Conservation (phyloP, 1,284 basidiomycete species). For the Pisolithus thermaeus region DNA sequence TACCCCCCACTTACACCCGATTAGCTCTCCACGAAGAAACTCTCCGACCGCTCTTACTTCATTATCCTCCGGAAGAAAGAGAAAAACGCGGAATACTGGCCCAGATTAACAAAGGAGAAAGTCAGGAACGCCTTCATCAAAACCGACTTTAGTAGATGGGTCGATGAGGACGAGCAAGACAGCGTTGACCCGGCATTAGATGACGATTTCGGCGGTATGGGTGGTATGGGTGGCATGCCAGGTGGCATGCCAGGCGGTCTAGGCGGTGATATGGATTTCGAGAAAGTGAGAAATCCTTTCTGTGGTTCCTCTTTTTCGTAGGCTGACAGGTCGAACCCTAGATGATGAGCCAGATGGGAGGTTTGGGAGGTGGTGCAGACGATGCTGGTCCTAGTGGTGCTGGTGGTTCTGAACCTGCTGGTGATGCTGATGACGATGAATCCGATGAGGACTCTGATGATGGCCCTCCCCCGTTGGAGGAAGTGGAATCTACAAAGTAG, state of each 20-base stretch:
- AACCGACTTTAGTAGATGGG: conserved; percentile 91
- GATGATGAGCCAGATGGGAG: conserved; percentile 53
- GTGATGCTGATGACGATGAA: conserved; percentile 32
- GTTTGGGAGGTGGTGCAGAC: too few species aligned
- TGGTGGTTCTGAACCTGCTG: too few species aligned
- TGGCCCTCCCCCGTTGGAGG: conserved; percentile 73
- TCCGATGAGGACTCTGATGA: conserved; percentile 56
- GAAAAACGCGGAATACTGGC: conserved; percentile 76
- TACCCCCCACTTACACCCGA: conserved; percentile 3
- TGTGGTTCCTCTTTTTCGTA: not conserved
- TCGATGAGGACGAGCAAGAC: conserved; percentile 93
- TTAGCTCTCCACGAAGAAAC: conserved; percentile 59
- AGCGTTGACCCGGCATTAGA: conserved; percentile 44
- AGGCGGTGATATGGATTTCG: conserved; percentile 42
- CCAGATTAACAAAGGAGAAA: conserved; percentile 85
- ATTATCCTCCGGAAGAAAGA: conserved; percentile 80
- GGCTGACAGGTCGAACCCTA: conserved; percentile 22
- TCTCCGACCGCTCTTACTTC: conserved; percentile 62
- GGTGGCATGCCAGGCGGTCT: conserved; percentile 36
- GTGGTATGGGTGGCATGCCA: too few species aligned
- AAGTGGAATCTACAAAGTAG: too few species aligned
- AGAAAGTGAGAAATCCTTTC: conserved; percentile 39
- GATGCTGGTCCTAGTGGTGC: too few species aligned
- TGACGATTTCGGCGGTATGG: conserved; percentile 17
- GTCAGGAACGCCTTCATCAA: conserved; percentile 74